phyloP scores from a whole-genome alignment of 768 basidiomycete species.

The Leucosporidium creatinivorum region DNA sequence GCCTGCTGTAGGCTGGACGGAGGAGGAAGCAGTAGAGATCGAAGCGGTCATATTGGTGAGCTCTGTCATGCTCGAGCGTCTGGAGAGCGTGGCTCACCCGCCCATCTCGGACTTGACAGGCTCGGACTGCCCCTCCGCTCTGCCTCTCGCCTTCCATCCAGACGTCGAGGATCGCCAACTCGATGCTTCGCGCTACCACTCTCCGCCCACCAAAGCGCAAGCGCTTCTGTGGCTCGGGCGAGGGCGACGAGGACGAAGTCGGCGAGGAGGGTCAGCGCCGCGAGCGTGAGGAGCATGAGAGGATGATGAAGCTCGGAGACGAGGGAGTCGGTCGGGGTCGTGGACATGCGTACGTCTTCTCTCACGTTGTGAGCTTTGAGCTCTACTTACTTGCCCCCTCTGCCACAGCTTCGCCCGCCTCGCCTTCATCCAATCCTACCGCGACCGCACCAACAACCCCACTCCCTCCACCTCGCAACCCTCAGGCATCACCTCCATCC shows the following conservation, averaged over 20 bases:
- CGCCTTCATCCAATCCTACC: conserved; percentile 32
- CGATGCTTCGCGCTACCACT: conserved; percentile 42
- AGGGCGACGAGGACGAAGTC: conserved; percentile 14
- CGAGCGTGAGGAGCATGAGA: conserved; percentile 27
- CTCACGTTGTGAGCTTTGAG: too few relatives aligned
- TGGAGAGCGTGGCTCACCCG: not conserved
- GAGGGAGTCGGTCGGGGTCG: conserved; percentile 24
- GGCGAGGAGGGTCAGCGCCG: conserved; percentile 7
- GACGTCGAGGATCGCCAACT: conserved; percentile 40
- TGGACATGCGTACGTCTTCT: conserved; percentile 24
- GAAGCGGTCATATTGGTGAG: conserved; percentile 44
- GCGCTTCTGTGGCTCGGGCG: conserved; percentile 22
- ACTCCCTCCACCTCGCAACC: not conserved
- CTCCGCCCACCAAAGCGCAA: conserved; percentile 39
- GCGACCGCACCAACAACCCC: conserved; percentile 22
- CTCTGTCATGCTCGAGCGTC: not conserved
- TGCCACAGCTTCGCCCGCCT: conserved; percentile 26
- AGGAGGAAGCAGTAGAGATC: conserved; percentile 42
- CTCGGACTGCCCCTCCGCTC: conserved; percentile 24
- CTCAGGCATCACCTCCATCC: not conserved
- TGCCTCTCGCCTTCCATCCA: conserved; percentile 32
- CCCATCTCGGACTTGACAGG: conserved; percentile 2
- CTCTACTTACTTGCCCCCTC: not conserved
- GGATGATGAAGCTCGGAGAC: conserved; percentile 30
- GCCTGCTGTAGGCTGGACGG: conserved; percentile 36